These are phyloP conservation scores for Fusarium sp. DNA, from an alignment of 2,329 filamentous ascomycete genomes.

Conservation along the genomic window DNA sequence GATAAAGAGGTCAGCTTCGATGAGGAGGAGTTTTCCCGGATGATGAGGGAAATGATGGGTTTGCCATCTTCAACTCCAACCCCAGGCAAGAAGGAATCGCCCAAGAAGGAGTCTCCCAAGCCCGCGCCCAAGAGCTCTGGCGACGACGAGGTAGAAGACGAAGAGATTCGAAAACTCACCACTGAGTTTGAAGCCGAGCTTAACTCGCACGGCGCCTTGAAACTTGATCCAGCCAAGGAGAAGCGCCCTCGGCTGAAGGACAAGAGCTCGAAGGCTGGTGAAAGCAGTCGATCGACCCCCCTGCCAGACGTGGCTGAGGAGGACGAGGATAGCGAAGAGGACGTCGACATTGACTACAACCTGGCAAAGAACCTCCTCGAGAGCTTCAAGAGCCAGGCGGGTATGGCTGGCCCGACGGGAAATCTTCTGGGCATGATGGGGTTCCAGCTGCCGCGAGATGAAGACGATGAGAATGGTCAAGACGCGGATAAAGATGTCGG, in stretches of 20 bases:
- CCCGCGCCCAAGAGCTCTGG: conserved; percentile 38
- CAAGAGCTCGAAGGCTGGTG: conserved; percentile 37
- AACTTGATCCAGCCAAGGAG: conserved; percentile 57
- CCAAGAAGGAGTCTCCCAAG: conserved; percentile 3
- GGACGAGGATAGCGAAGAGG: conserved; percentile 64
- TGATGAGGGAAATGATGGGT: conserved; percentile 96
- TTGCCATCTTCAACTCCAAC: conserved; percentile 52
- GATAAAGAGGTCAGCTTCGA: conserved; percentile 84
- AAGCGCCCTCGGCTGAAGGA: conserved; percentile 47
- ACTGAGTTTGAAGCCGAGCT: conserved; percentile 80
- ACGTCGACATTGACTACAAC: conserved; percentile 85
- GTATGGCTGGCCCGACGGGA: conserved; percentile 85
- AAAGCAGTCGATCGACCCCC: background rate
- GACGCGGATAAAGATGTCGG: conserved; percentile 34
- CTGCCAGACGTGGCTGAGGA: conserved; percentile 55
- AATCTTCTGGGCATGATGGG: conserved; percentile 92
- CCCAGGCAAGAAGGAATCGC: background rate
- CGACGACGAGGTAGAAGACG: conserved; percentile 62
- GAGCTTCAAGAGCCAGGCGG: conserved; percentile 91
- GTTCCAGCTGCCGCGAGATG: conserved; percentile 82
- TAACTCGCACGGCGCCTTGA: conserved; percentile 74
- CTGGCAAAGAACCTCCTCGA: conserved; percentile 91
- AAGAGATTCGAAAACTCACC: conserved; percentile 74
- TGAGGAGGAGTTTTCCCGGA: conserved; percentile 83
- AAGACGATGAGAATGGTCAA: conserved; percentile 63